phyloP scores from a whole-genome alignment of 345 rosid species.

The Corymbia maculata region DNA sequence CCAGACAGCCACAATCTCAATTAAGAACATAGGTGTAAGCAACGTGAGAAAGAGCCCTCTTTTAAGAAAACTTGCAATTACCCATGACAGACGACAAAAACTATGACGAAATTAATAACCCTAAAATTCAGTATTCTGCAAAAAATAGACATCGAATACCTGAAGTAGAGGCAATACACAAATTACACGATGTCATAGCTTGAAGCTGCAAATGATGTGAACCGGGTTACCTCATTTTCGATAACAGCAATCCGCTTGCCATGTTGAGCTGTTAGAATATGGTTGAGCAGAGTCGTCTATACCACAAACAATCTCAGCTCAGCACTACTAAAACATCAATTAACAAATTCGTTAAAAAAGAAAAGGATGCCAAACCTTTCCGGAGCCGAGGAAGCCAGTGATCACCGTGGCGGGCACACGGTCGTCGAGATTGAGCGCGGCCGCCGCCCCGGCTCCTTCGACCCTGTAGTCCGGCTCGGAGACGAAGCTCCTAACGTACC shows the following conservation, averaged over 20 bases:
- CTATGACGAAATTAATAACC: not conserved
- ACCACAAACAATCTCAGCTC: not conserved
- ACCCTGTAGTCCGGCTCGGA: conserved; percentile 5
- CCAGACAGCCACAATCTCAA: not conserved
- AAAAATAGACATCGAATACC: not conserved
- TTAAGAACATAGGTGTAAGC: not conserved
- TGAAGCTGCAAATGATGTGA: not conserved
- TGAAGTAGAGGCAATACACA: too few species aligned
- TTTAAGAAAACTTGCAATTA: not conserved
- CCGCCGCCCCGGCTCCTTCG: conserved; percentile 2
- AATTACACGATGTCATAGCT: too few species aligned
- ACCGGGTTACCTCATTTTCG: conserved; percentile 56
- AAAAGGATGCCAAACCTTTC: conserved; percentile 34
- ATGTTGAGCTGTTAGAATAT: conserved; percentile 59
- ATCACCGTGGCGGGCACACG: conserved; percentile 63
- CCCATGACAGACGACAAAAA: not conserved
- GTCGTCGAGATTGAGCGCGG: conserved; percentile 9
- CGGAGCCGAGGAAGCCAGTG: conserved; percentile 78
- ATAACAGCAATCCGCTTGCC: conserved; percentile 76
- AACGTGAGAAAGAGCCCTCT: not conserved
- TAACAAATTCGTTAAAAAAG: not conserved
- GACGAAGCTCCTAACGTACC: conserved; percentile 6
- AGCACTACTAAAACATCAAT: not conserved
- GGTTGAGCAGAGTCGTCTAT: conserved; percentile 75
- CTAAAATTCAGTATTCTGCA: not conserved